Percentiles rank a stretch among this genome's conserved stretches.
phyloP scores from a whole-genome alignment of 148 eudicot genomes.

The Rhododendron ferrugineum region DNA sequence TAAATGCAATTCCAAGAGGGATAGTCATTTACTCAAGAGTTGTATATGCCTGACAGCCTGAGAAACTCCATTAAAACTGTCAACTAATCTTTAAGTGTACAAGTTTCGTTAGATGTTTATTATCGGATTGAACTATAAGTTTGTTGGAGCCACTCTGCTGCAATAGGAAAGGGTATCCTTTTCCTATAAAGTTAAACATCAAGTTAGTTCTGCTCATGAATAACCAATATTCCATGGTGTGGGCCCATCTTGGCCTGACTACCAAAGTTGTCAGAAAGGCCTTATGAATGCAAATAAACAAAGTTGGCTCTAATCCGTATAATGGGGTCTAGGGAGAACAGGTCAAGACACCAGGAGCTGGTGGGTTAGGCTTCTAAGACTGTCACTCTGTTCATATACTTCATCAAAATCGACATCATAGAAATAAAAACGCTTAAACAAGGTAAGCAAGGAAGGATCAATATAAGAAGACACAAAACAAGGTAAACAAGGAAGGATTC shows the following conservation, averaged over 20 bases:
- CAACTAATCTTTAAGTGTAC: neutral
- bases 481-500: neutral
- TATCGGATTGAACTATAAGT: neutral
- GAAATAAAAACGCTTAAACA: neutral
- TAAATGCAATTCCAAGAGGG: neutral
- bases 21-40: neutral
- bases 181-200: neutral
- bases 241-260: neutral
- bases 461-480: no score
- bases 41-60: no score
- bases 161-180: neutral
- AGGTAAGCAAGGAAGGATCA: neutral
- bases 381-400: neutral
- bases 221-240: neutral
- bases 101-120: neutral
- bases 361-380: neutral
- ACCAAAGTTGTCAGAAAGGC: neutral
- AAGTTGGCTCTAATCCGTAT: neutral
- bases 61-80: neutral
- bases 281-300: neutral
- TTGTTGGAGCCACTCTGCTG: neutral
- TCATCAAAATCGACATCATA: neutral
- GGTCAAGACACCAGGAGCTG: neutral
- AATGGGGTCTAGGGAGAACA: neutral
- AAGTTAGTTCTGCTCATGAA: neutral